These are phyloP conservation scores for Debaryomycetaceae sp. DNA, from an alignment of 1,139 yeast genomes.

Conservation along the genomic window DNA sequence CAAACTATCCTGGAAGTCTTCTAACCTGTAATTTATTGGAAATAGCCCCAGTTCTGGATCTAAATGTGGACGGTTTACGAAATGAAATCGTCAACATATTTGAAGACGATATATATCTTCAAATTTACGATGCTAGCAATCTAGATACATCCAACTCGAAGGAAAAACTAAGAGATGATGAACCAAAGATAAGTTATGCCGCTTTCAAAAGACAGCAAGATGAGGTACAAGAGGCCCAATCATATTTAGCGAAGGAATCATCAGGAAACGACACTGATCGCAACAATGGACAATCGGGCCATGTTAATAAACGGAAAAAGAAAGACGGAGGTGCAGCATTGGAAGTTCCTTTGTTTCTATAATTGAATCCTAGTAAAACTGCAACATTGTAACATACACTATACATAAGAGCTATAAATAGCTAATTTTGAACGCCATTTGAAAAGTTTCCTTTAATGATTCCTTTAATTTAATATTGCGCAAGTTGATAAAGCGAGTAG, in stretches of 20 bases:
- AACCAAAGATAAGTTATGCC: neutral
- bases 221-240: conserved; percentile 1
- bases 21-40: conserved; percentile 63
- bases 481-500: conserved; percentile 19
- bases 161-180: neutral
- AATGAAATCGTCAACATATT: neutral
- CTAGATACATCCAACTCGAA: neutral
- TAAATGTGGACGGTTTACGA: neutral
- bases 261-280: neutral
- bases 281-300: conserved; percentile 1
- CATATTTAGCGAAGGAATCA: neutral
- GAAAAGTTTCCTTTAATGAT: conserved; percentile 33
- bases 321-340: conserved; percentile 35
- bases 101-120: neutral
- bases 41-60: conserved; percentile 19
- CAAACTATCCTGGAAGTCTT: conserved; percentile 53
- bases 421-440: conserved; percentile 46
- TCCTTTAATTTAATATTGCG: conserved; percentile 27
- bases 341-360: conserved; percentile 40
- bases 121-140: neutral
- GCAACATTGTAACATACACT: no score
- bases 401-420: conserved; percentile 20
- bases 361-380: conserved; percentile 1
- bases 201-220: neutral
- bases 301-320: conserved; percentile 2